Base-by-base conservation (phyloP, 257 asterid species). In the Gentiana macrophylla region DNA sequence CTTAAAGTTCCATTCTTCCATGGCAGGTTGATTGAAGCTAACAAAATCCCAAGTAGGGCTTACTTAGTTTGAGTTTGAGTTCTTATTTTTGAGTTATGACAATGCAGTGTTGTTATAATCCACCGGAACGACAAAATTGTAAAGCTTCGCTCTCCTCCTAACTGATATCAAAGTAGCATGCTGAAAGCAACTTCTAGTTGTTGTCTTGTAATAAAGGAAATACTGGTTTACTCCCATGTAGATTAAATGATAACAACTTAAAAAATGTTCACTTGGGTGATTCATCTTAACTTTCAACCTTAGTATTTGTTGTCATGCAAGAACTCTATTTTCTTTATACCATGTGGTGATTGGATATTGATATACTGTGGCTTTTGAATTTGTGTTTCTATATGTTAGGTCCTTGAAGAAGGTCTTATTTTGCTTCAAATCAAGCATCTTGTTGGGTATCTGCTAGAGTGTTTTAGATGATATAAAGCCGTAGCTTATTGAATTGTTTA, bases 11-110 rank as follows among this genome's bases (percentile, higher is more conserved):
- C 52, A 57, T 66, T 59, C 67, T 75, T 57, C 69, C 66, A 49
- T 79, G 68, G 61, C 81, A 75, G 78, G 82, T 71, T 66, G 70
- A 59, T 67, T 77, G 80, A 70, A 77, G 79, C 86, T 81, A 83
- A 78, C 83, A 61, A 50, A 76, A 63, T 72, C 65, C 70, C 32
- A 53, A 46, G 41, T 72, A 66, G 68, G 24, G 24, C 24, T 24
- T 24, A 66, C 57, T 70, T 66, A 61, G 70, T 55, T 47, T 64
- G 43, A 72, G 53, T 59, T 36, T 65, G 44, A 37, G 53, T 59
- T 50, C 55, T 37, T 45, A 57, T 65, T 49, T 45, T 37, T 52
- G 9, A 57, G 62, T 24, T 64, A 65, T 69, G 43, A 4, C 35
- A 62, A 57, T 11, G 10, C 10, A 12, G 4, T 4, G 52, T 66